Evolutionary conservation across 768 basidiomycete species (phyloP).

Genomic region (Saitozyma sp.): DNA sequence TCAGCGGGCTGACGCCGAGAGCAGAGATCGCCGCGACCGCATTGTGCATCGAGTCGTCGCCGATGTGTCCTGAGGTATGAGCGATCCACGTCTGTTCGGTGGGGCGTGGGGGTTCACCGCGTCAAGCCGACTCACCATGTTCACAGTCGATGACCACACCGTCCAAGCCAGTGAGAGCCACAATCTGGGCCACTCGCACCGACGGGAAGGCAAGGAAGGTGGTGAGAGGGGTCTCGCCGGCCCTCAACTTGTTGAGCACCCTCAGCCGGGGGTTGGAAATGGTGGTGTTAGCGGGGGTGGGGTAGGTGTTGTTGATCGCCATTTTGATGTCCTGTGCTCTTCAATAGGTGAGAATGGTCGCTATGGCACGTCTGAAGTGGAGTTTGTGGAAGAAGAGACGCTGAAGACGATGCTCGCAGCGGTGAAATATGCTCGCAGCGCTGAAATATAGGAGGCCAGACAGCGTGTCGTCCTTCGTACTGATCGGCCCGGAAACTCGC

Average conservation of each 20-base stretch:
- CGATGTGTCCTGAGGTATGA: constrained; percentile 23
- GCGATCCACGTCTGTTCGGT: too few relatives aligned
- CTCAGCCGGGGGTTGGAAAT: constrained; percentile 32
- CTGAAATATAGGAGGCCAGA: too few relatives aligned
- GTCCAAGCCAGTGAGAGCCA: constrained; percentile 38
- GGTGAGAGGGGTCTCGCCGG: constrained; percentile 26
- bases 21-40: constrained; percentile 41
- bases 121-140: constrained; percentile 20
- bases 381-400: too few relatives aligned
- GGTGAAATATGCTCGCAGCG: too few relatives aligned
- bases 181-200: constrained; percentile 34
- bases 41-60: constrained; percentile 46
- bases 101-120: too few relatives aligned
- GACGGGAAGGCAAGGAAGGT: constrained; percentile 37
- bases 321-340: constrained; percentile 60
- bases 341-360: too few relatives aligned
- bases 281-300: constrained; percentile 53
- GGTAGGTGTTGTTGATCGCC: constrained; percentile 50
- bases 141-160: constrained; percentile 49
- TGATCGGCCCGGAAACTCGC: too few relatives aligned
- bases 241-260: constrained; percentile 32
- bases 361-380: too few relatives aligned
- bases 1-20: constrained; percentile 32
- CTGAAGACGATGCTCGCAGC: too few relatives aligned
- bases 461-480: too few relatives aligned